These are phyloP conservation scores for Singerocomus rubriflavus DNA, from an alignment of 1,284 basidiomycete genomes.

Conservation along the genomic window DNA sequence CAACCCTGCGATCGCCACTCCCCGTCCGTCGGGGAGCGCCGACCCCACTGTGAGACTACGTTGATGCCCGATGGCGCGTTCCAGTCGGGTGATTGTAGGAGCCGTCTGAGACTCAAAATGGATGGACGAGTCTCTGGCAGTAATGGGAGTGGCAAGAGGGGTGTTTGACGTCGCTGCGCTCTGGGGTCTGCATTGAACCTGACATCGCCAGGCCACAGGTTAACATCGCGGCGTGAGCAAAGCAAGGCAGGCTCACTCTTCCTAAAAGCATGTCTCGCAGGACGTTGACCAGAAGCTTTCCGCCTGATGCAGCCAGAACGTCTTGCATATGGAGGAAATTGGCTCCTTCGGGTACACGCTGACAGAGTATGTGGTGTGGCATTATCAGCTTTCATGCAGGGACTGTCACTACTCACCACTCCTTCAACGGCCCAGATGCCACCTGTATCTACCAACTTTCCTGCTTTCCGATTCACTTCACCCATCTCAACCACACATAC, in stretches of 20 bases:
- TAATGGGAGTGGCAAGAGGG: constrained; percentile 33
- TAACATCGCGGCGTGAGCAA: background rate
- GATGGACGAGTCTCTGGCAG: constrained; percentile 45
- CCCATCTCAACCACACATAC: constrained; percentile 57
- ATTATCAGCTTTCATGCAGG: constrained; percentile 47
- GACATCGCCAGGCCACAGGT: background rate
- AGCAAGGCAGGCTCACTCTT: constrained; percentile 38
- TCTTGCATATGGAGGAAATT: constrained; percentile 59
- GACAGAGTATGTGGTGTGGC: constrained; percentile 42
- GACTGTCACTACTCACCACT: constrained; percentile 19
- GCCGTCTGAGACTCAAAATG: constrained; percentile 61
- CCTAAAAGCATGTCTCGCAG: constrained; percentile 58
- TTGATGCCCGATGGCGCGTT: constrained; percentile 59
- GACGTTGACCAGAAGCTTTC: constrained; percentile 60
- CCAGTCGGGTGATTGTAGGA: constrained; percentile 49
- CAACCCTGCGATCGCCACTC: constrained; percentile 27
- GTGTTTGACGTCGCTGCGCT: constrained; percentile 36
- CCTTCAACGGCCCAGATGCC: constrained; percentile 54
- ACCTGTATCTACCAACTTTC: constrained; percentile 43
- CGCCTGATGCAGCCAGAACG: constrained; percentile 64
- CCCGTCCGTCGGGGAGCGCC: constrained; percentile 41
- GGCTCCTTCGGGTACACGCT: constrained; percentile 30
- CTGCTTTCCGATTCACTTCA: constrained; percentile 36
- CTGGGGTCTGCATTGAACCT: constrained; percentile 50
- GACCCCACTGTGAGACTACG: constrained; percentile 41